A percentile compares a stretch with the other conserved stretches of the same genome.
Evolutionary conservation across 345 rosid genomes (phyloP).

Genomic region (Citrus trifoliata): DNA sequence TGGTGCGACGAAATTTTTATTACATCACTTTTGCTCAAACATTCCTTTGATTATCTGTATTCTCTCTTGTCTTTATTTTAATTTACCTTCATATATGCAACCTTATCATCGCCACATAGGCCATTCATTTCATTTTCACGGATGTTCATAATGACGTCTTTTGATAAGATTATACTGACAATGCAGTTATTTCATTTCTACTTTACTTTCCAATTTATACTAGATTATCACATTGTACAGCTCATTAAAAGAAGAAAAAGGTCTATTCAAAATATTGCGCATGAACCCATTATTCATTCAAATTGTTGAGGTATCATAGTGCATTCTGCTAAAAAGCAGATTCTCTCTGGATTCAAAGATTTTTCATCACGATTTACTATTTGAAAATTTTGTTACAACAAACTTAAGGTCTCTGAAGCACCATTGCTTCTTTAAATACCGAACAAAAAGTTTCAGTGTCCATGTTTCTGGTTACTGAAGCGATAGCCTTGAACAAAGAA

Average conservation of each 20-base stretch:
- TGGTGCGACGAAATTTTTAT: slow-evolving; percentile 38
- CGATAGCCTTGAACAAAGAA: background rate
- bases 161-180: background rate
- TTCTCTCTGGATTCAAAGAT: background rate
- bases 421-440: background rate
- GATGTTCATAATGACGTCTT: background rate
- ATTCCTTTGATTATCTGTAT: background rate
- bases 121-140: too few relatives aligned
- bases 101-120: background rate
- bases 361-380: background rate
- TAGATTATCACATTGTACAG: background rate
- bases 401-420: background rate
- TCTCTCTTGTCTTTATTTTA: background rate
- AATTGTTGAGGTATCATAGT: background rate
- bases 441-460: background rate
- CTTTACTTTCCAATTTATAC: background rate
- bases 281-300: background rate
- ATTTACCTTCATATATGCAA: background rate
- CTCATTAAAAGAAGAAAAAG: background rate
- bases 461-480: background rate
- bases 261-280: background rate
- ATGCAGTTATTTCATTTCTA: background rate
- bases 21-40: slow-evolving; percentile 1
- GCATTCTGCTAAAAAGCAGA: background rate
- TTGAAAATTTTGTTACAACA: background rate